Evolutionary conservation across 139 green algal species (phyloP).

Genomic region (Chlorella sp.): DNA sequence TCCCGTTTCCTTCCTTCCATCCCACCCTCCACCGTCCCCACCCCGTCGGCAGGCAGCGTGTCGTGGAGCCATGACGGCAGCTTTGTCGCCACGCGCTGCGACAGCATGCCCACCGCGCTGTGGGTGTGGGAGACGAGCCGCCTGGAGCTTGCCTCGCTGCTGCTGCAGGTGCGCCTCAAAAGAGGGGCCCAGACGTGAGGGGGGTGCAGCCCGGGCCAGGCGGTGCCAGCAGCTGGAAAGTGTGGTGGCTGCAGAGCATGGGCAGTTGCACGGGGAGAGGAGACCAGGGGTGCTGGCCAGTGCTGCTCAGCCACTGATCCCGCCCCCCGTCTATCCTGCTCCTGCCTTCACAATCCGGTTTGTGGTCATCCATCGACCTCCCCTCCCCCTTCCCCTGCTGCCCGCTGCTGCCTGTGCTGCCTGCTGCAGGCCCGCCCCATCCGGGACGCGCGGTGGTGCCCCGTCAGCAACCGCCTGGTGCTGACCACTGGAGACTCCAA

Average conservation of each 20-base stretch:
- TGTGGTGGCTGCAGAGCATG: too few species aligned
- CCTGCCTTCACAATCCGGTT: too few species aligned
- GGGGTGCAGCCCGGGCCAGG: too few species aligned
- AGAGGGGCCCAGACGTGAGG: too few species aligned
- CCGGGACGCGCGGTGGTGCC: constrained; percentile 64
- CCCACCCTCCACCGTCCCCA: background rate
- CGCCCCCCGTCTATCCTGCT: too few species aligned
- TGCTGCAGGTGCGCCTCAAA: constrained; percentile 70
- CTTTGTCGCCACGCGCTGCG: constrained; percentile 80
- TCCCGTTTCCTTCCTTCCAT: background rate
- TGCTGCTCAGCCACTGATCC: too few species aligned
- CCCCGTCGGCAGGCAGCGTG: constrained; percentile 46
- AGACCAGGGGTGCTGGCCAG: too few species aligned
- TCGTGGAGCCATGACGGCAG: constrained; percentile 73
- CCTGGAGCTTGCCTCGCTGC: constrained; percentile 70
- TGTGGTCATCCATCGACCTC: too few species aligned
- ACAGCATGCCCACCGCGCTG: constrained; percentile 68
- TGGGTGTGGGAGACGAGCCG: constrained; percentile 85
- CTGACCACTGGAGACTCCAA: constrained; percentile 57
- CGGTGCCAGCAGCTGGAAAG: too few species aligned
- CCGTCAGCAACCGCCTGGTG: constrained; percentile 58
- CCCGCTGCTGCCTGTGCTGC: too few species aligned
- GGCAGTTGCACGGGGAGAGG: too few species aligned
- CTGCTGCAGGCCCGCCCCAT: constrained; percentile 65
- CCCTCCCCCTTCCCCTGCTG: too few species aligned